Evolutionary conservation across 2,329 filamentous ascomycete genomes (phyloP), one percentile per base, ranked within the genome.

Genomic region (Diaporthe sp.): DNA sequence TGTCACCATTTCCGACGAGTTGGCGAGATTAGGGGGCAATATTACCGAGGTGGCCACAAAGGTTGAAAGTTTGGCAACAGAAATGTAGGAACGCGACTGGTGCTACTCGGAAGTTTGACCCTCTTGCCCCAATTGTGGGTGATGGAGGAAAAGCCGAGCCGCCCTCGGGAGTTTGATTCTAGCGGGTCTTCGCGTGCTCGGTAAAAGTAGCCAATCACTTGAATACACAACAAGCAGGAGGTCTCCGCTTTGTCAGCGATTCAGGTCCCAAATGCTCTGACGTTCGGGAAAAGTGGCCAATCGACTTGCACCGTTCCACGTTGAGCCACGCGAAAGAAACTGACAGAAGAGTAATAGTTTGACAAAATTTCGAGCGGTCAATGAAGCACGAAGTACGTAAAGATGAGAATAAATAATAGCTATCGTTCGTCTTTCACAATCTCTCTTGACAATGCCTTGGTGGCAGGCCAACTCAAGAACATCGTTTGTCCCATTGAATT

Each of bases 1-100:
- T 28, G 58, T 61, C 58, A 61, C 58, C 58, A 61, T 61, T 61
- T 61, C 35, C 58, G 58, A 61, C 28, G 38, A 4, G 4, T 19
- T 42, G 58, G 28, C 35, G 58, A 42, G 7, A 42, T 42, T 13
- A 28, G 38, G 15, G 10, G 10, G 35, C 13, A 13, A 17, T n/a
- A 28, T 42, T 42, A 19, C 38, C 58, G 58, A 61, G n/a, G 35
- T 42, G 58, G n/a, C 9, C 25, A 17, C 38, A 19, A 42, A 28
- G n/a, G 7, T 28, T 19, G 35, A 42, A 30, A 40, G 17, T 19
- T 10, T 13, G 42, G 19, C 1, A 19, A 28, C 5, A 42, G 58
- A 61, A 42, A 13, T n/a, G 58, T 12, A 19, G 3, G 15, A 28
- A 19, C 4, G 19, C 58, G 58, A 19, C 30, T 57, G 54, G 17